Percentiles rank a stretch among this genome's conserved stretches.
These are phyloP conservation scores for Piloderma croceum DNA, from an alignment of 768 basidiomycete species.

Conservation along the genomic window DNA sequence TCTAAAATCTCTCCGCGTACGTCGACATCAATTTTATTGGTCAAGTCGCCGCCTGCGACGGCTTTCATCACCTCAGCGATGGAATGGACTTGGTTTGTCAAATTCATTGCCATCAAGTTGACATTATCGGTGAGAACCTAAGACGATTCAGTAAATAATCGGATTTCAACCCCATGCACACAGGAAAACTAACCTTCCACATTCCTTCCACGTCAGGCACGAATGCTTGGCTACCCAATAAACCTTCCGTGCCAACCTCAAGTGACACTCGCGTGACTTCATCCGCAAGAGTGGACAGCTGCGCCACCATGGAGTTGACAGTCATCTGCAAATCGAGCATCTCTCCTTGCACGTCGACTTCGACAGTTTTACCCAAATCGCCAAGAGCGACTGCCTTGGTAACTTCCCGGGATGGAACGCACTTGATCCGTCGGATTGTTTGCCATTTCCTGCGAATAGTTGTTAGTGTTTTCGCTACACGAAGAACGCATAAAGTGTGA, in stretches of 20 bases:
- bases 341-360: constrained; percentile 92
- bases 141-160: constrained; percentile 18
- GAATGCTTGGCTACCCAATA: constrained; percentile 86
- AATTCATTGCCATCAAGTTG: constrained; percentile 84
- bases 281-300: constrained; percentile 66
- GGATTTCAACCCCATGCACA: constrained; percentile 20
- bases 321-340: constrained; percentile 83
- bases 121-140: constrained; percentile 72
- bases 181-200: constrained; percentile 57
- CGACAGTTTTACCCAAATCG: constrained; percentile 77
- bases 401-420: constrained; percentile 84
- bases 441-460: constrained; percentile 91
- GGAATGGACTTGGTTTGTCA: constrained; percentile 87
- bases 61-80: constrained; percentile 92
- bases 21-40: constrained; percentile 88
- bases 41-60: constrained; percentile 88
- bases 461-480: not conserved
- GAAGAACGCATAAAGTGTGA: not conserved
- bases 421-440: constrained; percentile 82
- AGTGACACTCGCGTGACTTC: constrained; percentile 89
- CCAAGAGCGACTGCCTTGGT: constrained; percentile 74
- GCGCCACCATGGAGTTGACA: constrained; percentile 73
- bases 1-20: constrained; percentile 90
- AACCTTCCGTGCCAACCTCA: constrained; percentile 91
- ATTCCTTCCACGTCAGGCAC: constrained; percentile 93